These are phyloP conservation scores for Lodderomyces beijingensis DNA, from an alignment of 1,139 yeast genomes.

Conservation along the genomic window DNA sequence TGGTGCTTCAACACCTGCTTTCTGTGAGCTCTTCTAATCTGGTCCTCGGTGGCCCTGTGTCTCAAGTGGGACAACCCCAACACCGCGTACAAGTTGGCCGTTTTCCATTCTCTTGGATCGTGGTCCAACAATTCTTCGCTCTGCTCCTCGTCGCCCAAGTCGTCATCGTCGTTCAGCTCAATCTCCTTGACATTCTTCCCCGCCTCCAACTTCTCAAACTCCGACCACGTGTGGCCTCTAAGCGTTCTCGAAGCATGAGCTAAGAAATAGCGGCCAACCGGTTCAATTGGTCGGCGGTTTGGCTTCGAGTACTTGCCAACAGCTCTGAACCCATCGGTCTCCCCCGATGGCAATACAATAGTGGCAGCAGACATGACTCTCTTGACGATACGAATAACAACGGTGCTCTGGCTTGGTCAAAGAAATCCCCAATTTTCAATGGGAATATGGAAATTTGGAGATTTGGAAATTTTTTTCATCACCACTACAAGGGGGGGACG, in stretches of 20 bases:
- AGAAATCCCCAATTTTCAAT: too few relatives aligned
- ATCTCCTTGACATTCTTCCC: conserved; percentile 76
- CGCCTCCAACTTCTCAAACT: conserved; percentile 91
- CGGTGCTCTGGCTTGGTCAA: too few relatives aligned
- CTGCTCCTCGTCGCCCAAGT: conserved; percentile 72
- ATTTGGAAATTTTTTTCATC: too few relatives aligned
- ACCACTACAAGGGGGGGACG: neutral
- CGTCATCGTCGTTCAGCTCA: conserved; percentile 68
- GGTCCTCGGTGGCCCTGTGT: conserved; percentile 87
- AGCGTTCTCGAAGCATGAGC: conserved; percentile 96
- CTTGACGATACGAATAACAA: too few relatives aligned
- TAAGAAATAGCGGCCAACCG: conserved; percentile 92
- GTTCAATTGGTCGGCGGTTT: conserved; percentile 85
- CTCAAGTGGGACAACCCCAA: conserved; percentile 90
- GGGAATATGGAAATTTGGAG: too few relatives aligned
- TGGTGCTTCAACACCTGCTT: conserved; percentile 95
- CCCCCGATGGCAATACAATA: conserved; percentile 38
- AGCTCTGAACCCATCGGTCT: conserved; percentile 50
- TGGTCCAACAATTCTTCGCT: conserved; percentile 77
- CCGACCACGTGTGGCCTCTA: conserved; percentile 98
- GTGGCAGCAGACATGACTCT: too few relatives aligned
- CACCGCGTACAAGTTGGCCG: conserved; percentile 93
- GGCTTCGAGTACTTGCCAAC: conserved; percentile 57
- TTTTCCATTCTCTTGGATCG: conserved; percentile 98
- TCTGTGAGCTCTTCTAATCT: conserved; percentile 95